phyloP scores from a whole-genome alignment of 2,329 filamentous ascomycete species.

The Epichloe sylvatica region DNA sequence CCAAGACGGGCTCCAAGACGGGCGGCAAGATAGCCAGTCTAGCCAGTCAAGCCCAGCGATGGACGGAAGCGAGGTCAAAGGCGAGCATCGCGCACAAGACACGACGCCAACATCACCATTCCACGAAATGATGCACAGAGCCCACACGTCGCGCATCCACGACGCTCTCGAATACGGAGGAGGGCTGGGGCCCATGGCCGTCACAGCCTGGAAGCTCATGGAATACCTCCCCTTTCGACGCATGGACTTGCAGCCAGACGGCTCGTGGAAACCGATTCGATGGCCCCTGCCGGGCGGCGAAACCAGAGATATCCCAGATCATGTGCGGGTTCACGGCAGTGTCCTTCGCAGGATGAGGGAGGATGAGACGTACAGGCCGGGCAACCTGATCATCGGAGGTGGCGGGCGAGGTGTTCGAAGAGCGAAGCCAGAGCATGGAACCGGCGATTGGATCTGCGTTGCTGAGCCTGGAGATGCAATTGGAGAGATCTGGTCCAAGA shows the following conservation, averaged over 20 bases:
- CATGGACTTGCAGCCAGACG: slow-evolving; percentile 62
- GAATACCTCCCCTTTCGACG: slow-evolving; percentile 69
- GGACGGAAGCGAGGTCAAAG: slow-evolving; percentile 10
- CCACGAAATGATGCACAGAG: slow-evolving; percentile 42
- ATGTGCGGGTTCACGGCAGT: slow-evolving; percentile 58
- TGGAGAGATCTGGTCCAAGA: slow-evolving; percentile 50
- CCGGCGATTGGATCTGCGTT: slow-evolving; percentile 57
- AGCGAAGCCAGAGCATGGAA: slow-evolving; percentile 49
- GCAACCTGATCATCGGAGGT: slow-evolving; percentile 67
- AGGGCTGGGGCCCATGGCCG: slow-evolving; percentile 40
- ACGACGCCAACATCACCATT: slow-evolving; percentile 26
- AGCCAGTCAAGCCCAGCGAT: slow-evolving; percentile 10
- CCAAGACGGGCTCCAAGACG: too few relatives aligned
- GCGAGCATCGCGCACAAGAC: not conserved
- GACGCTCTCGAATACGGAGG: slow-evolving; percentile 55
- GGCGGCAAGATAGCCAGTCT: slow-evolving; percentile 8
- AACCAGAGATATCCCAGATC: slow-evolving; percentile 58
- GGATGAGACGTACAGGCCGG: slow-evolving; percentile 54
- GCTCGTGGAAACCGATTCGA: slow-evolving; percentile 64
- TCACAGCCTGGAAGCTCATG: slow-evolving; percentile 62
- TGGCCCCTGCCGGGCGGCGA: slow-evolving; percentile 72
- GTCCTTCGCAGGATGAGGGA: slow-evolving; percentile 58
- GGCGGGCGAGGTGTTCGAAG: slow-evolving; percentile 54
- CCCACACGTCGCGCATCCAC: slow-evolving; percentile 45
- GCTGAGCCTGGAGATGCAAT: slow-evolving; percentile 51